Evolutionary conservation across 345 rosid species (phyloP).

Genomic region (Heritiera littoralis): DNA sequence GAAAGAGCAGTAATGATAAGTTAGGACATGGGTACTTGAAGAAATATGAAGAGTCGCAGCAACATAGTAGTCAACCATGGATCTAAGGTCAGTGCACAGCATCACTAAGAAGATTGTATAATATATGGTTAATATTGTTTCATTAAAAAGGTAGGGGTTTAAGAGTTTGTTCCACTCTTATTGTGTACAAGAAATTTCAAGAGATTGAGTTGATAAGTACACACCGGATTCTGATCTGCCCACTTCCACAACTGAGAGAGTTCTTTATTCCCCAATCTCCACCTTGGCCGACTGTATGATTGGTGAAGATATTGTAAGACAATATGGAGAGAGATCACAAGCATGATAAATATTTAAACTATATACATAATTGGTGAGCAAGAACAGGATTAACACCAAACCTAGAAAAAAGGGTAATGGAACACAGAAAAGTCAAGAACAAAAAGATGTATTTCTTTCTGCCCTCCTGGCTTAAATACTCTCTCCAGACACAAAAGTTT

Average conservation of each 20-base stretch:
- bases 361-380: neutral
- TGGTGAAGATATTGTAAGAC: slow-evolving; percentile 20
- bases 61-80: neutral
- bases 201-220: slow-evolving; percentile 15
- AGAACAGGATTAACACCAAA: slow-evolving; percentile 3
- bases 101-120: neutral
- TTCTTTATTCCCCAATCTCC: slow-evolving; percentile 95
- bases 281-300: slow-evolving; percentile 72
- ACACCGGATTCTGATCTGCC: slow-evolving; percentile 93
- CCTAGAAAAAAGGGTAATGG: neutral
- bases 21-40: neutral
- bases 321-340: neutral
- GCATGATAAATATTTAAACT: neutral
- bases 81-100: neutral
- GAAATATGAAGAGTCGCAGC: neutral
- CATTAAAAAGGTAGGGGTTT: neutral
- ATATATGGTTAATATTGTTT: neutral
- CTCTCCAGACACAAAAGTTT: neutral
- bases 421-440: neutral
- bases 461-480: neutral
- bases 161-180: neutral
- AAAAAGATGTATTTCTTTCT: neutral
- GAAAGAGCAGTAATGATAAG: neutral
- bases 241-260: slow-evolving; percentile 98
- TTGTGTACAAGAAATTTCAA: neutral